Evolutionary conservation across 2,329 filamentous ascomycete genomes (phyloP), one percentile per base, ranked within the genome.

Genomic region (Penicillium fuscoglaucum): DNA sequence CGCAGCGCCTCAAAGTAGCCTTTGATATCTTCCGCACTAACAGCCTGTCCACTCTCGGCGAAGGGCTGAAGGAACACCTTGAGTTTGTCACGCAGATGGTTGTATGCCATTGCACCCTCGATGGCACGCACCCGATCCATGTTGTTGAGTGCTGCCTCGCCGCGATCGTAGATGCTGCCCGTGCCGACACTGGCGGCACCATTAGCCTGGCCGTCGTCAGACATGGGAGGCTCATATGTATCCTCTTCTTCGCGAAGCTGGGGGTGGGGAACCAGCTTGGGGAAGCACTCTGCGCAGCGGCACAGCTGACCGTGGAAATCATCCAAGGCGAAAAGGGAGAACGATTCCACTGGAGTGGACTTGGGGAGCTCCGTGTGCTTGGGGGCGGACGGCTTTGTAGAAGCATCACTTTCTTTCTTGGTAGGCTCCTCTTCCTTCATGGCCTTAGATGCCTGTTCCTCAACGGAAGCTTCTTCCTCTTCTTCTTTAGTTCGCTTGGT

Each of bases 41-140:
- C 93, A 0, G 90, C 87, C 74, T 90, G 81, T 1, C 93, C 93
- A 62, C 89, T 96, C 72, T 97, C 91, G 0, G 95, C 95, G 73
- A 96, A 99, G 44, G 96, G 90, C 76, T 93, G 87, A 69, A 99
- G 86, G 73, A 99, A 98, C 0, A 88, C 88, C 80, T 93, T 96
- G n/a, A 99, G 86, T 72, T 93, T 93, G 70, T 98, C 93, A 71
- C 96, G 95, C 60, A 99, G 83, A 69, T 96, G 90, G 69, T 98
- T 97, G 77, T 98, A 99, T 0, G 93, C 93, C 92, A 98, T 97
- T 46, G 96, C 93, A 17, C 95, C 95, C 74, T 99, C 90, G 56
- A 99, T 96, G 5, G 95, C 95, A 15, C 88, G 84, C 8, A 98
- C 93, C 2, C 95, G 90, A 72, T 99, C 95, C 57, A 99, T 88